Evolutionary conservation across 495 filamentous ascomycete species (phyloP).

Genomic region (Penicillium cataractarum): DNA sequence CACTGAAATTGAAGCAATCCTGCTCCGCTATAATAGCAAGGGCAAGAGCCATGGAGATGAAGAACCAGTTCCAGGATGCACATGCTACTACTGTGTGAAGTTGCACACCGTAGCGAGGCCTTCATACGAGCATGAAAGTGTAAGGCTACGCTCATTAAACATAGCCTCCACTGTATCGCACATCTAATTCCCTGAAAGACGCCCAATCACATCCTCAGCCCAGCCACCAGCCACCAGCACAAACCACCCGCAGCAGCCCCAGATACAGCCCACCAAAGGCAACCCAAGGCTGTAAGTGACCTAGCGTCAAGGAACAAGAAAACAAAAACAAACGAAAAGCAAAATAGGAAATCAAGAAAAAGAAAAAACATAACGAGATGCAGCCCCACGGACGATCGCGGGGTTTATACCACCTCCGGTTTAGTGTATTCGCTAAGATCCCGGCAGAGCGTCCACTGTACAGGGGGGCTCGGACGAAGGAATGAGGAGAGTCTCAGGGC

Average conservation of each 20-base stretch:
- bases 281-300: not conserved
- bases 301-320: not conserved
- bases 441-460: constrained; percentile 3
- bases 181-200: not conserved
- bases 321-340: not conserved
- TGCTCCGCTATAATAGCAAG: not conserved
- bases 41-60: not conserved
- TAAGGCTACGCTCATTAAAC: not conserved
- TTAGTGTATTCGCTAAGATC: constrained; percentile 22
- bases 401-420: constrained; percentile 25
- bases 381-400: constrained; percentile 20
- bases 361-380: not conserved
- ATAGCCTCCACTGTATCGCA: not conserved
- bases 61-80: not conserved
- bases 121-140: not conserved
- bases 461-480: not conserved
- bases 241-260: no score
- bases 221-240: not conserved
- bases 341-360: not conserved
- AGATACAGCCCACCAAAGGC: no score
- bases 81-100: not conserved
- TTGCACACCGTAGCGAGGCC: not conserved
- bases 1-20: not conserved
- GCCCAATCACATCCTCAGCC: not conserved
- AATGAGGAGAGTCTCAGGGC: not conserved